Evolutionary conservation across 2,329 filamentous ascomycete genomes (phyloP), one percentile per base, ranked within the genome.

Genomic region (Xylariaceae sp.): DNA sequence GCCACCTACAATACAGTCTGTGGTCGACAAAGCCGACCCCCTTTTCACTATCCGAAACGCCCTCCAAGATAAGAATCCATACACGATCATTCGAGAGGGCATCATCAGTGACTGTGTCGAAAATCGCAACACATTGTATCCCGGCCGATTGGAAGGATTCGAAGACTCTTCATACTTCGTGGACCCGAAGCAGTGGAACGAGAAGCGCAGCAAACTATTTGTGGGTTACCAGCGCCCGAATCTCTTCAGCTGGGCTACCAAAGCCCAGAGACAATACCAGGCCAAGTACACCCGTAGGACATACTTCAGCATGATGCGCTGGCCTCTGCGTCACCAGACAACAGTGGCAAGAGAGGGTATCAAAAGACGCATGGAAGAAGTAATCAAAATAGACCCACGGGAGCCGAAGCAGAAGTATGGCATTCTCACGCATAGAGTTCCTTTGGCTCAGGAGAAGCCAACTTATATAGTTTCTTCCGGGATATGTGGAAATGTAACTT

Each of bases 301-400:
- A 5, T 82, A 74, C 65, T 83, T 80, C 69, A 67, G 70, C 59
- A 66, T 83, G 44, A 71, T 77, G 63, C 74, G 79, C 40, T 84
- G 81, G 80, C 80, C 80, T 37, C 43, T 76, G 19, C 63, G 74
- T 21, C 64, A 77, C 50, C 76, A 80, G 60, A 67, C 57, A 6
- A 48, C 66, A 20, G 61, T 65, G 20, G 66, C 59, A n/a, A 69
- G 70, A 48, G 54, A 64, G 12, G 48, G 60, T 18, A 73, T 79
- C 52, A 45, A 19, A 2, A 47, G 44, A 3, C 70, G 73, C n/a
- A 53, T 48, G 40, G 67, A 73, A 55, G 60, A 74, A 45, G 62
- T 70, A 41, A 26, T 51, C 14, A 63, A 51, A 32, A 45, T 59
- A 56, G 67, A 76, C 40, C 70, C 72, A 18, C 57, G 61, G 23